Percentiles rank a stretch among this genome's conserved stretches.
Evolutionary conservation across 2,329 filamentous ascomycete species (phyloP).

Genomic region (Sordariomycetes sp.): DNA sequence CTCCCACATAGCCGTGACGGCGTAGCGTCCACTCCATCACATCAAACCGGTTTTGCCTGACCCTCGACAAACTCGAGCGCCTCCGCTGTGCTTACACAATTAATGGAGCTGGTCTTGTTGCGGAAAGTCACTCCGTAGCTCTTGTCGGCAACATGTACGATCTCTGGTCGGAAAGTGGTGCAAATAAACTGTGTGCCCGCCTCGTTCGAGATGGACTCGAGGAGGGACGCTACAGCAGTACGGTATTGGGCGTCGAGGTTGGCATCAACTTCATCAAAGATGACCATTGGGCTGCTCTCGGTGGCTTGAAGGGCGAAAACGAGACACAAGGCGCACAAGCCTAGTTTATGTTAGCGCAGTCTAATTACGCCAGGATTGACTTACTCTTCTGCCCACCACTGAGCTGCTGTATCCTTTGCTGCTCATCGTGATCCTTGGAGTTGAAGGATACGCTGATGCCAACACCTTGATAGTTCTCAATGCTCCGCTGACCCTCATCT

Average conservation of each 20-base stretch:
- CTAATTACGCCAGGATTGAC: too few species aligned
- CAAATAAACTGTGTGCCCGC: slow-evolving; percentile 82
- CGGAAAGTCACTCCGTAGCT: slow-evolving; percentile 93
- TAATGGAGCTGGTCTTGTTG: slow-evolving; percentile 90
- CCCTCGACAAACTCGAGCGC: slow-evolving; percentile 93
- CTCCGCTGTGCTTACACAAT: slow-evolving; percentile 79
- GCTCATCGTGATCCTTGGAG: slow-evolving; percentile 88
- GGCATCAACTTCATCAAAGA: slow-evolving; percentile 98
- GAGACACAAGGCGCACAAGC: slow-evolving; percentile 90
- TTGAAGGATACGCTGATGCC: slow-evolving; percentile 98
- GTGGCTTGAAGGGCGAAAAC: slow-evolving; percentile 99
- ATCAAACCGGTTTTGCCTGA: slow-evolving; percentile 38
- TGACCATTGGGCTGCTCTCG: slow-evolving; percentile 95
- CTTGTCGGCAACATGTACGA: slow-evolving; percentile 90
- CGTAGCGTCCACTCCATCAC: not conserved
- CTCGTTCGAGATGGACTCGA: slow-evolving; percentile 66
- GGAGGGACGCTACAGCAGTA: slow-evolving; percentile 84
- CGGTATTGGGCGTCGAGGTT: slow-evolving; percentile 97
- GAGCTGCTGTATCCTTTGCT: slow-evolving; percentile 94
- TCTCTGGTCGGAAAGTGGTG: slow-evolving; percentile 96
- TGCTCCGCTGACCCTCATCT: slow-evolving; percentile 58
- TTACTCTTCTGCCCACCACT: slow-evolving; percentile 95
- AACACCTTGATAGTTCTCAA: slow-evolving; percentile 94
- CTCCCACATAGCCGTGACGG: not conserved
- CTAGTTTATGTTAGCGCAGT: too few species aligned